Evolutionary conservation across 176 grass and related monocot genomes (phyloP), one percentile per base, ranked within the genome.

Genomic region (Musa itinerans): DNA sequence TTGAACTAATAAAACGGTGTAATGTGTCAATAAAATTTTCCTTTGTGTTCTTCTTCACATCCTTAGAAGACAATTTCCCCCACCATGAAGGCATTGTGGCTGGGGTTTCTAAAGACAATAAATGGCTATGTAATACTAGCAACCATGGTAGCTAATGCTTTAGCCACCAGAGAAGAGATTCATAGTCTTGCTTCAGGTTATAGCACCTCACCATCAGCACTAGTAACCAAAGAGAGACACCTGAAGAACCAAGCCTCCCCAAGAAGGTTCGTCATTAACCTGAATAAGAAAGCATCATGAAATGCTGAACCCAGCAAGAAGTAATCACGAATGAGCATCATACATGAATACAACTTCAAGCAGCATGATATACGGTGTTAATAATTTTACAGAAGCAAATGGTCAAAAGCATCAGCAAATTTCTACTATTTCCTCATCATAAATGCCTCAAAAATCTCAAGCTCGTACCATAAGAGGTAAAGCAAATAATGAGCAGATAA

Each of bases 31-130:
- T 82, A 23, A 98, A 52, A 65, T 98, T 98, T 85, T 93, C 94
- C 73, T 93, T 98, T 75, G 88, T 81, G 17, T 77, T 93, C 86
- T 93, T 98, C 82, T 91, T 98, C 77, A 78, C 82, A 81, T 98
- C 94, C 86, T 98, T 93, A 55, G 94, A 93, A 0, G 86, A 89
- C 63, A 86, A 98, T 73, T 89, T 98, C 11, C 86, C 76, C 90
- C 94, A 98, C 94, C 90, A 98, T 82, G 86, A 67, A 81, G 90
- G 88, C 94, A 98, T 98, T 61, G 77, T 89, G 82, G 82, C 17
- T 71, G 13, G 51, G 8, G 14, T 21, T 52, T 15, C 12, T 15
- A 34, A 67, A 15, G 8, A 21, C 26, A 19, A 19, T 49, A 48
- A 12, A 49, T 8, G 16, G 49, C 19, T 52, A 52, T 11, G 1